A percentile compares a stretch with the other conserved stretches of the same genome.
These are phyloP conservation scores for Aotearoamyces nothofagi DNA, from an alignment of 2,329 filamentous ascomycete genomes.

Conservation along the genomic window DNA sequence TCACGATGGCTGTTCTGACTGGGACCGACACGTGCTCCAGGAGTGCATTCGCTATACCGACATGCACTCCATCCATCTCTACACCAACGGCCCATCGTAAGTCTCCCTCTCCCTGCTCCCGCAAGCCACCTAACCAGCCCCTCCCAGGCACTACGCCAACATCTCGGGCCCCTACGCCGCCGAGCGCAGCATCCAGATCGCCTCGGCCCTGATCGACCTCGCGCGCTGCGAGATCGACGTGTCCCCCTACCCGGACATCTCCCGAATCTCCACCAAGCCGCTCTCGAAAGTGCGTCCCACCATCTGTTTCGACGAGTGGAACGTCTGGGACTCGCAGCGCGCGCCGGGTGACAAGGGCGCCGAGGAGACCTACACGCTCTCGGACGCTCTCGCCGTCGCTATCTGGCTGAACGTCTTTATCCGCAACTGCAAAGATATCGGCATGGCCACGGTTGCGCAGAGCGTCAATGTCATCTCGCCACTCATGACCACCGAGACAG, in stretches of 20 bases:
- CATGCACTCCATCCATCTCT: conserved; percentile 51
- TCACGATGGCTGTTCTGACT: conserved; percentile 38
- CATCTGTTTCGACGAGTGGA: conserved; percentile 55
- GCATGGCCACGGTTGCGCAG: conserved; percentile 50
- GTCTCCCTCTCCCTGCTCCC: conserved; percentile 25
- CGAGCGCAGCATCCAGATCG: conserved; percentile 45
- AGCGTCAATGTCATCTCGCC: conserved; percentile 48
- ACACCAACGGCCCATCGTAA: conserved; percentile 27
- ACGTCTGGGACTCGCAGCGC: conserved; percentile 45
- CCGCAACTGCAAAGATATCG: conserved; percentile 41
- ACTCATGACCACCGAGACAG: too few species aligned
- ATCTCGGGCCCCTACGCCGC: conserved; percentile 38
- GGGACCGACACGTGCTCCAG: conserved; percentile 46
- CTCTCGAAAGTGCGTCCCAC: conserved; percentile 26
- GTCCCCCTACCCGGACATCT: background rate
- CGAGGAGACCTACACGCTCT: conserved; percentile 44
- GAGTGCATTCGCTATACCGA: conserved; percentile 42
- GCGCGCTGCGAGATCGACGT: conserved; percentile 32
- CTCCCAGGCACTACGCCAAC: too few species aligned
- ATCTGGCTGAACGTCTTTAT: conserved; percentile 46
- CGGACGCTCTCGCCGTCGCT: conserved; percentile 44
- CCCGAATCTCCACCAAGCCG: conserved; percentile 19
- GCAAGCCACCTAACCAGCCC: conserved; percentile 21
- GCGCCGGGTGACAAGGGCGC: conserved; percentile 43
- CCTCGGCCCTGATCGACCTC: conserved; percentile 40